These are phyloP conservation scores for Venturiaceae sp. DNA, from an alignment of 2,329 filamentous ascomycete species.

Conservation along the genomic window DNA sequence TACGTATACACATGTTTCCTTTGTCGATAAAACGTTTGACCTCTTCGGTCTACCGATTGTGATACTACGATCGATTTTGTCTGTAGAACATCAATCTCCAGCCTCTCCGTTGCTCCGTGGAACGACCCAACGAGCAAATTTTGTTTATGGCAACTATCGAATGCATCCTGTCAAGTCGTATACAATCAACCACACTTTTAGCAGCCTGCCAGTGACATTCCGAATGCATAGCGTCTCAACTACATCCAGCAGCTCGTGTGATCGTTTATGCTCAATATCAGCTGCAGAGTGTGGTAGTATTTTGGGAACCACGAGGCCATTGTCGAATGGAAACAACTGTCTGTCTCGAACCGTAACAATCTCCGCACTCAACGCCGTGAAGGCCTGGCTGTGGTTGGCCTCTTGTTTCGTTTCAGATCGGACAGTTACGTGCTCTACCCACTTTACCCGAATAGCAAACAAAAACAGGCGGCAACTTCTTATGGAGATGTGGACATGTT, in stretches of 20 bases:
- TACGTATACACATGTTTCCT: no score
- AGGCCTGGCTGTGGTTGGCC: not conserved
- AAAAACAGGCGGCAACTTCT: not conserved
- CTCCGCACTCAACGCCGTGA: not conserved
- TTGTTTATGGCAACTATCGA: no score
- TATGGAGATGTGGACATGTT: not conserved
- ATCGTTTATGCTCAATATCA: not conserved
- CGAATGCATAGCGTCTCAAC: no score
- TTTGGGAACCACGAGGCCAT: not conserved
- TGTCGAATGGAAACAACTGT: not conserved
- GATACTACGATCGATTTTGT: not conserved
- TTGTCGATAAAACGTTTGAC: not conserved
- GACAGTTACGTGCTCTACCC: not conserved
- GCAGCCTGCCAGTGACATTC: not conserved
- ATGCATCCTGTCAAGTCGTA: not conserved
- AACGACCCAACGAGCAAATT: no score
- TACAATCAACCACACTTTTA: not conserved
- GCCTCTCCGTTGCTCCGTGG: no score
- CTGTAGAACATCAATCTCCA: no score
- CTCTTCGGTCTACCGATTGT: not conserved
- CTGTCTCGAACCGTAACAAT: not conserved
- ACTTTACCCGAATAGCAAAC: not conserved
- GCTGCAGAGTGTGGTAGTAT: not conserved
- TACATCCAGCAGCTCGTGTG: no score
- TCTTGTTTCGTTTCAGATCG: not conserved